phyloP scores from a whole-genome alignment of 768 basidiomycete species.

The Suillus discolor region DNA sequence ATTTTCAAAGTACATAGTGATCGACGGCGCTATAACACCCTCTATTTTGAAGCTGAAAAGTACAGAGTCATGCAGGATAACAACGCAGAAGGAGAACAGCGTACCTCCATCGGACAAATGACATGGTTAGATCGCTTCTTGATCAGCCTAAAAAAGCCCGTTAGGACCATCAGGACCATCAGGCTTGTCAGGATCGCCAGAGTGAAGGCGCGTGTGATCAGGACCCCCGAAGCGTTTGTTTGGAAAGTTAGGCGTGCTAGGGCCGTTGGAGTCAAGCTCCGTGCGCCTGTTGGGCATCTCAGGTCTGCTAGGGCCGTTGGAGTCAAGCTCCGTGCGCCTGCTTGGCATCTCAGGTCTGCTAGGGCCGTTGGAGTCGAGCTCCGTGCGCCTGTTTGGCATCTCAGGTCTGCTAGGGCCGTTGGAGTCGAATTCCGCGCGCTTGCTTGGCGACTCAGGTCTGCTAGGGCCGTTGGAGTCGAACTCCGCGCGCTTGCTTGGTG shows the following conservation, averaged over 20 bases:
- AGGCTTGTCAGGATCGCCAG: background rate
- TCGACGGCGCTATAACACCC: background rate
- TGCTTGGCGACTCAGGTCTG: no score
- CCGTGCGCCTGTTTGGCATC: background rate
- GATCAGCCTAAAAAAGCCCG: background rate
- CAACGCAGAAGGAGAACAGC: background rate
- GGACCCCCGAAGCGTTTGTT: background rate
- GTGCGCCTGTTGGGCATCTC: background rate
- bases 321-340: background rate
- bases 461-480: background rate
- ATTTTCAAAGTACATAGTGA: background rate
- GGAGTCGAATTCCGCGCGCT: background rate
- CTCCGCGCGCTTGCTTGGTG: background rate
- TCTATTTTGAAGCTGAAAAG: background rate
- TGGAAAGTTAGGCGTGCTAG: background rate
- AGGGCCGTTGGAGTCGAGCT: background rate
- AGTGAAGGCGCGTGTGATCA: no score
- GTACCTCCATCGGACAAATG: background rate
- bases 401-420: background rate
- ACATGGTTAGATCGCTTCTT: background rate
- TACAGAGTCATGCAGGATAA: background rate
- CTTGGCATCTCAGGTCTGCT: background rate
- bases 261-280: background rate
- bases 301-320: background rate
- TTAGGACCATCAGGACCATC: background rate